Base-by-base conservation (phyloP, 129 eudicot genomes). In the Arctium minus region DNA sequence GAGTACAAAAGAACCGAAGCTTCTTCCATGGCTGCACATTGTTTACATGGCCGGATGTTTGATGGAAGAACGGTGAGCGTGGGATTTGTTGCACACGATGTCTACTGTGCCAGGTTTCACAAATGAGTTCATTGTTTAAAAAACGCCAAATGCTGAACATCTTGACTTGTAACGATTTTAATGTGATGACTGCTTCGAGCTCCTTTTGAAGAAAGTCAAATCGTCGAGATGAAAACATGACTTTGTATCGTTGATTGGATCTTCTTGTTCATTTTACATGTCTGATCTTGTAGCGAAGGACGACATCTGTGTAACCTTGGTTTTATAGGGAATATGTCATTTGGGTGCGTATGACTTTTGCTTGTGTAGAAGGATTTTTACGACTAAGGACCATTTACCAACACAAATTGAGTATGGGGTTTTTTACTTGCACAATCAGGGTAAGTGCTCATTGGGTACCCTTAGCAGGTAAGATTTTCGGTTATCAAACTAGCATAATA, bases 1-100 rank as follows among this genome's bases (percentile, higher is more conserved):
- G 98, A 96, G 83, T 96, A 82, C 75, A 90, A 83, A 80, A 93
- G 98, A 86, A 83, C 85, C 8, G 97, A 96, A 80, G 94, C 99
- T 87, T 86, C 96, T 71, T 87, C 87, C 68, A 88, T 84, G 79
- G 99, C 99, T 6, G 99, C 99, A 27, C 99, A 96, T 89, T 85
- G 90, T 92, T 89, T 96, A 77, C 97, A 96, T 81, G 97, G 99
- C 11, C 91, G 99, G 37, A 72, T 79, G 60, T 96, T 96, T 60
- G 97, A 96, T 79, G 90, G 90, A 70, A 92, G 97, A 76, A 75
- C 78, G 6, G 97, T 93, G 82, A 80, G 89, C 3, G 94, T 89
- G 46, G 95, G 60, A 72, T 96, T 92, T 71, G 97, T 92, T 35
- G 76, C 74, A 65, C 87, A 72, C 72, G 89, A 92, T 72, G 86